These are phyloP conservation scores for Phytophthora citrophthora DNA, from an alignment of 352 stramenopile species.

Conservation along the genomic window DNA sequence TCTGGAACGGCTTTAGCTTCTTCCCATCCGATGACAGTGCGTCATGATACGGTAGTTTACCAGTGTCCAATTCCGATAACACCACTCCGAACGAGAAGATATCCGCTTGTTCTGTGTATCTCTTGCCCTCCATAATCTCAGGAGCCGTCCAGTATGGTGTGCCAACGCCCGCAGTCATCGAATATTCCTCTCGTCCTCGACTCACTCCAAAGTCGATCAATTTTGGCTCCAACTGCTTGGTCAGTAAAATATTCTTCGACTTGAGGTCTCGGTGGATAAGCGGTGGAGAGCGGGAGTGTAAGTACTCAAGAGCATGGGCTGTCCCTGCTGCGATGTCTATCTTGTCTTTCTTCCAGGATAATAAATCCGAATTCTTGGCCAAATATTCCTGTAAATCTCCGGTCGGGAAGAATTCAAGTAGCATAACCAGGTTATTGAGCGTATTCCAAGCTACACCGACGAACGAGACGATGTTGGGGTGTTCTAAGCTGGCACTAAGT, in stretches of 20 bases:
- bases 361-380: not conserved
- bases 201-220: conserved; percentile 51
- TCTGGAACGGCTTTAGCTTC: no score
- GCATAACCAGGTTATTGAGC: not conserved
- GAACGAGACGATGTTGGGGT: not conserved
- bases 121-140: conserved; percentile 64
- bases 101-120: conserved; percentile 63
- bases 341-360: not conserved
- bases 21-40: no score
- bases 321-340: not conserved
- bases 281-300: not conserved
- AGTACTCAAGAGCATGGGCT: not conserved
- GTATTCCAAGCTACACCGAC: not conserved
- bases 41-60: conserved; percentile 28
- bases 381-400: not conserved
- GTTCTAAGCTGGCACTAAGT: no score
- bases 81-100: conserved; percentile 77
- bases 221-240: not conserved
- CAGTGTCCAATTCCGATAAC: conserved; percentile 52
- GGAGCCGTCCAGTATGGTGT: conserved; percentile 67
- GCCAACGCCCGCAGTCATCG: conserved; percentile 49
- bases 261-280: not conserved
- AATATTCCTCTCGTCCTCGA: conserved; percentile 28
- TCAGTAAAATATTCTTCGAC: not conserved
- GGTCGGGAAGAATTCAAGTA: not conserved